A percentile compares a stretch with the other conserved stretches of the same genome.
phyloP scores from a whole-genome alignment of 208 protist species.

The Acanthamoeba triangularis region DNA sequence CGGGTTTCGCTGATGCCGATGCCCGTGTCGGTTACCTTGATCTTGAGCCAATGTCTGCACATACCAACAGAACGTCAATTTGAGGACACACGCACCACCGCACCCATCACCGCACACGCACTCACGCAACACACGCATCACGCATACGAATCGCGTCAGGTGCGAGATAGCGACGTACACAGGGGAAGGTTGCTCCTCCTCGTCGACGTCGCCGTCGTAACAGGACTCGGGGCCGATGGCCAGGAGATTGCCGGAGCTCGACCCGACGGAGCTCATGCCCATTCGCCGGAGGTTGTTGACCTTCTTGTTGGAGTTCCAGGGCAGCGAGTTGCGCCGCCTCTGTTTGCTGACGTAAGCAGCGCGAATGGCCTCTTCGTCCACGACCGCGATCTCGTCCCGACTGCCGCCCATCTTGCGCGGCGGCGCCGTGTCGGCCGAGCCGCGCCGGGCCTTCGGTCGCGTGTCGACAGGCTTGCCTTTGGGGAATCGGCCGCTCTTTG shows the following conservation, averaged over 20 bases:
- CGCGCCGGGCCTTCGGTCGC: neutral
- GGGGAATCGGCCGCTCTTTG: neutral
- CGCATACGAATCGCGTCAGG: neutral
- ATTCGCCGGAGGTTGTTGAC: conserved; percentile 5
- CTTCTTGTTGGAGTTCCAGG: conserved; percentile 6
- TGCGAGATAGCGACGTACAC: neutral
- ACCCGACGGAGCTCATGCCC: neutral
- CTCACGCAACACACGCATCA: no score
- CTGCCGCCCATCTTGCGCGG: neutral
- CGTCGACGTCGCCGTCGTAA: conserved; percentile 23
- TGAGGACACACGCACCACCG: no score
- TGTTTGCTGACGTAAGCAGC: neutral
- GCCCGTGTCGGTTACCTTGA: conserved; percentile 60
- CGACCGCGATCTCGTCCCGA: neutral
- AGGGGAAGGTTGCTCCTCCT: neutral
- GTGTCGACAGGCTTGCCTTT: neutral
- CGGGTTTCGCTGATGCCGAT: conserved; percentile 70
- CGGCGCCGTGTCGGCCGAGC: conserved; percentile 32
- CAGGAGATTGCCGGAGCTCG: neutral
- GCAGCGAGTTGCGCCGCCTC: conserved; percentile 27
- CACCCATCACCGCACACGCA: no score
- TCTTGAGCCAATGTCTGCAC: conserved; percentile 55
- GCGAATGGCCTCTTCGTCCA: conserved; percentile 20
- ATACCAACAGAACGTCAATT: no score
- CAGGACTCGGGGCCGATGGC: neutral